These are phyloP conservation scores for Cynara cardunculus DNA, from an alignment of 129 eudicot species.

Conservation along the genomic window DNA sequence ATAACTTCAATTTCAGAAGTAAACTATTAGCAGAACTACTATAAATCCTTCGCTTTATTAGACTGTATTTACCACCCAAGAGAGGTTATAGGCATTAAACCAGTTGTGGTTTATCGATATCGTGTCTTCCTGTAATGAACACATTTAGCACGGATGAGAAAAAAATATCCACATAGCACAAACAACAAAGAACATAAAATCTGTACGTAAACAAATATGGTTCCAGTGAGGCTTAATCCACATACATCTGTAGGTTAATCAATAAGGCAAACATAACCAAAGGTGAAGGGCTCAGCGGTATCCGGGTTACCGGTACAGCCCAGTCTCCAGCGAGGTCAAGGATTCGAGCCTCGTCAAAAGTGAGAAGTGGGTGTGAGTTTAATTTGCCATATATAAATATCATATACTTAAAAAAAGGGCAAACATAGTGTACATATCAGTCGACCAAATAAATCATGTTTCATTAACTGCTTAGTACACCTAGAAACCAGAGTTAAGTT, in stretches of 20 bases:
- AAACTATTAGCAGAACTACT: not conserved
- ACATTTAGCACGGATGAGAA: not conserved
- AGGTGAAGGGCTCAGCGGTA: no score
- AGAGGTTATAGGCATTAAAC: slow-evolving; percentile 86
- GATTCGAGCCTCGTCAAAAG: no score
- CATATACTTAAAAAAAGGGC: no score
- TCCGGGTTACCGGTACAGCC: no score
- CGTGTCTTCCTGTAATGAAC: slow-evolving; percentile 80
- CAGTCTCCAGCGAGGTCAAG: no score
- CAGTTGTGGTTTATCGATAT: slow-evolving; percentile 96
- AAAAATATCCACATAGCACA: slow-evolving; percentile 9
- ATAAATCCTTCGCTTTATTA: not conserved
- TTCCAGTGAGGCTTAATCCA: not conserved
- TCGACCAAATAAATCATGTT: no score
- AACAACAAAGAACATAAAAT: slow-evolving; percentile 1
- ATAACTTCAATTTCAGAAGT: slow-evolving; percentile 14
- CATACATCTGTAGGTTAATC: not conserved
- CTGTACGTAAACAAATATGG: not conserved
- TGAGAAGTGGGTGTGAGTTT: no score
- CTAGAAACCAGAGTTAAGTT: no score
- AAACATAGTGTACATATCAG: no score
- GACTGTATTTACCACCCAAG: slow-evolving; percentile 79
- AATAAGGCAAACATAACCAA: no score
- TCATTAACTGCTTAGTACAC: no score
- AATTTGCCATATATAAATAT: no score